Conservation (phyloP, 139 green algal species). For the Chlamydomonas sp. region DNA sequence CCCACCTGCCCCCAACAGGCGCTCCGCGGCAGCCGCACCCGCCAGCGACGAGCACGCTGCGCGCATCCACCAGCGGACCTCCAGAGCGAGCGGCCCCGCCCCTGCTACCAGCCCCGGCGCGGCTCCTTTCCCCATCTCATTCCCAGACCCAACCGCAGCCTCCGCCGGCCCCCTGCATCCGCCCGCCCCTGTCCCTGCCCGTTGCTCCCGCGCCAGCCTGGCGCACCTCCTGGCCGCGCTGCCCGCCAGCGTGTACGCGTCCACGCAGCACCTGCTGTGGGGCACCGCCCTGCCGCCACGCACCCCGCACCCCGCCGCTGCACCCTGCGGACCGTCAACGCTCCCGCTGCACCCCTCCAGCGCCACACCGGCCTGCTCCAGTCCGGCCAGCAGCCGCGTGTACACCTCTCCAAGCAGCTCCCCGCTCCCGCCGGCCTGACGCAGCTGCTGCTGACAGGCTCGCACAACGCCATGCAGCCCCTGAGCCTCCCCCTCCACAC, state of each 20-base stretch:
- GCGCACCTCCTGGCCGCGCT: not conserved
- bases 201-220: not conserved
- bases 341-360: not conserved
- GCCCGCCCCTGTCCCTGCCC: not conserved
- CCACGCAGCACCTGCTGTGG: not conserved
- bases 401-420: too few species aligned
- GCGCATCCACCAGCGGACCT: not conserved
- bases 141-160: not conserved
- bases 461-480: too few species aligned
- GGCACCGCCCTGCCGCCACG: not conserved
- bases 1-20: conserved; percentile 26
- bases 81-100: not conserved
- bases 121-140: too few species aligned
- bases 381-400: too few species aligned
- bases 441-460: too few species aligned
- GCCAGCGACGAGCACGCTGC: conserved; percentile 4
- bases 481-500: too few species aligned
- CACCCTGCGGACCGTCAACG: not conserved
- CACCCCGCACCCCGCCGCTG: not conserved
- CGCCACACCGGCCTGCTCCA: too few species aligned
- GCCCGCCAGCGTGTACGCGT: conserved; percentile 1
- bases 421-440: too few species aligned
- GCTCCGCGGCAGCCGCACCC: conserved; percentile 20
- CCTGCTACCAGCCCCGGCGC: not conserved
- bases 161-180: not conserved